A percentile compares a stretch with the other conserved stretches of the same genome.
Conservation (phyloP, 148 eudicot genomes). For the Amaranthus hypochondriacus region DNA sequence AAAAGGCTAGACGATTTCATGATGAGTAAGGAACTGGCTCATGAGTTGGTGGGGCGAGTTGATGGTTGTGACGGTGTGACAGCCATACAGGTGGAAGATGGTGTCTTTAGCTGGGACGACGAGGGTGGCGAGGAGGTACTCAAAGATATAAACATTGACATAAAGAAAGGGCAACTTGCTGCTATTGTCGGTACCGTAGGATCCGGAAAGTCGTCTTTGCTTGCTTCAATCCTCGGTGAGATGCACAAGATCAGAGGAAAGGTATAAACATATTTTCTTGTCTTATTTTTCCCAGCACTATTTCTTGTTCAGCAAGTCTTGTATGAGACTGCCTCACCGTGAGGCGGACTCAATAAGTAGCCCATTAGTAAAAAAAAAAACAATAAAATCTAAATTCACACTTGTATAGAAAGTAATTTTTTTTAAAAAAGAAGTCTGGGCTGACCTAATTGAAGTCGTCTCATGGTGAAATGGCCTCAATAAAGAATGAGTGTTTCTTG, state of each 20-base stretch:
- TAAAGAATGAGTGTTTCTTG: background rate
- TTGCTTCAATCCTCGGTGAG: slow-evolving; percentile 83
- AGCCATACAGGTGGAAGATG: slow-evolving; percentile 68
- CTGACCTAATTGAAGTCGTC: no score
- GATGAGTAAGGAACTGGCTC: slow-evolving; percentile 69
- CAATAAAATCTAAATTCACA: no score
- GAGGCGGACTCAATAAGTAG: no score
- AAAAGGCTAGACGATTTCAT: slow-evolving; percentile 67
- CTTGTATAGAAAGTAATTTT: no score
- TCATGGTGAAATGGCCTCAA: no score
- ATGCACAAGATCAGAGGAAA: slow-evolving; percentile 80
- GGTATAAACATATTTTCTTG: slow-evolving; percentile 30
- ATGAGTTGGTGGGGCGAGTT: slow-evolving; percentile 51
- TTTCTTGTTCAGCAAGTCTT: no score
- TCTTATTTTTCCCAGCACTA: background rate
- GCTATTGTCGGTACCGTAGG: slow-evolving; percentile 96
- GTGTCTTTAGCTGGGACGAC: slow-evolving; percentile 85
- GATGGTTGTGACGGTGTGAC: slow-evolving; percentile 41
- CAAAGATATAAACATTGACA: slow-evolving; percentile 47
- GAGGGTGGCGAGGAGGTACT: slow-evolving; percentile 49
- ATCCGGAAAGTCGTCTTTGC: slow-evolving; percentile 86
- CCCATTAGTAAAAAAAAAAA: no score
- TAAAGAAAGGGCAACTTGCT: slow-evolving; percentile 72
- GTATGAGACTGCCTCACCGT: no score
- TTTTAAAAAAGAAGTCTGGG: no score